Evolutionary conservation across 1,139 yeast species (phyloP), one percentile per base, ranked within the genome.

Genomic region (Saccharomyces hybrid): DNA sequence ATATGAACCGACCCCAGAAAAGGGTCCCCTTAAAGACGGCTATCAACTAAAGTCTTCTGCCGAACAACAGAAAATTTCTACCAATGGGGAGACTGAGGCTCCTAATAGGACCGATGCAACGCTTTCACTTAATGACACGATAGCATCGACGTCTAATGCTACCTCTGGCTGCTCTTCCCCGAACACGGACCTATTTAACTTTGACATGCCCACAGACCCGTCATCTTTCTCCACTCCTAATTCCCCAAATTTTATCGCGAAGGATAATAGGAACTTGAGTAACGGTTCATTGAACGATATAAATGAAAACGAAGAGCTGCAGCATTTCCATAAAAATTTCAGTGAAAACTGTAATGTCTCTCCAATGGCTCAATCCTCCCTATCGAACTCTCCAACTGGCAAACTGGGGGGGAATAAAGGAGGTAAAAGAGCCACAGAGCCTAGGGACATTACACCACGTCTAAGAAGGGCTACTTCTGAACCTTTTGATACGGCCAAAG

Each of bases 241-340:
- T 11, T 48, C 61, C 14, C 50, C 55, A n/a, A 50, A 8, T n/a
- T 32, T 51, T 26, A 52, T 54, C 14, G 54, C 44, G 14, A 61
- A 56, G 47, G 60, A 58, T 13, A 54, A 53, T n/a, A 58, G 54
- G 14, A 64, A 58, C 48, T 41, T 58, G 32, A 67, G 69, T 53
- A 63, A 62, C 41, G 52, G 55, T 8, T 68, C 71, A 0, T 57
- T 67, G 34, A 65, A 64, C 53, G 63, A 64, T 49, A 68, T 66
- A 16, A 64, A 66, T 44, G 71, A 68, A 55, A 59, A 65, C 49
- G 70, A 66, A 52, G 68, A 65, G 50, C 58, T 62, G 2, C 59
- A 60, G 31, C 60, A 62, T 23, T 68, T 68, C 51, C 55, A 59
- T 34, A 54, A 44, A 27, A 49, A n/a, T 6, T 14, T 23, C 23